These are phyloP conservation scores for Lophiotrema nucula DNA, from an alignment of 495 filamentous ascomycete species.

Conservation along the genomic window DNA sequence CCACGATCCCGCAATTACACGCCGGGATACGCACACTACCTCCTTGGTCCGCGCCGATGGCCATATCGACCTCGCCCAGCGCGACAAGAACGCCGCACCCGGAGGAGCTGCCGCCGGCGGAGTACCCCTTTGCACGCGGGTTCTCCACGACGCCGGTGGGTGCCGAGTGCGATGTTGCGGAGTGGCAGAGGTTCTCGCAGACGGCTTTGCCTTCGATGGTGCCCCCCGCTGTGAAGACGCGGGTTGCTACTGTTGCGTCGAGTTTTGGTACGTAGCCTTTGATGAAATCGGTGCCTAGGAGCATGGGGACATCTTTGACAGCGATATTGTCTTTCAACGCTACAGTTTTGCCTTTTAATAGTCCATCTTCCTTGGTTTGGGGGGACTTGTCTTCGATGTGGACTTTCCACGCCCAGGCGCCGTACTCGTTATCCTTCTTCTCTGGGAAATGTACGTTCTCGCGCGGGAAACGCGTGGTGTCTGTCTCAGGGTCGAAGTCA, in stretches of 20 bases:
- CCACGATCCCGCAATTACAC: conserved; percentile 40
- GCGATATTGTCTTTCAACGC: conserved; percentile 38
- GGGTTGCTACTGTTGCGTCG: conserved; percentile 48
- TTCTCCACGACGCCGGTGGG: conserved; percentile 46
- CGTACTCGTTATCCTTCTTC: conserved; percentile 27
- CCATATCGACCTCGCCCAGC: conserved; percentile 51
- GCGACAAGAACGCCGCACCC: conserved; percentile 58
- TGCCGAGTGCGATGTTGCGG: conserved; percentile 37
- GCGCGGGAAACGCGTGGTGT: conserved; percentile 32
- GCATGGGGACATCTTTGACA: conserved; percentile 36
- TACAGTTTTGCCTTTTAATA: conserved; percentile 34
- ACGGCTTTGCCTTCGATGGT: conserved; percentile 40
- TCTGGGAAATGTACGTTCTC: conserved; percentile 23
- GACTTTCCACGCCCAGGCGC: conserved; percentile 39
- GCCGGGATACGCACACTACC: conserved; percentile 59
- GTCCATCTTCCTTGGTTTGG: background rate
- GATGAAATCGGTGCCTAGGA: conserved; percentile 37
- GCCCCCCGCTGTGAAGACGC: conserved; percentile 46
- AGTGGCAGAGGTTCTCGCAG: conserved; percentile 48
- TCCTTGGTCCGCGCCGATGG: conserved; percentile 61
- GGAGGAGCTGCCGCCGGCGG: conserved; percentile 56
- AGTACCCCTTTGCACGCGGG: conserved; percentile 43
- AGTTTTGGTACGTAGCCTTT: conserved; percentile 34
- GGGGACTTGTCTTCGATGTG: conserved; percentile 28
- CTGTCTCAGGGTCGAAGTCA: conserved; percentile 32